Conservation (phyloP, 129 eudicot species). For the Lactuca saligna region DNA sequence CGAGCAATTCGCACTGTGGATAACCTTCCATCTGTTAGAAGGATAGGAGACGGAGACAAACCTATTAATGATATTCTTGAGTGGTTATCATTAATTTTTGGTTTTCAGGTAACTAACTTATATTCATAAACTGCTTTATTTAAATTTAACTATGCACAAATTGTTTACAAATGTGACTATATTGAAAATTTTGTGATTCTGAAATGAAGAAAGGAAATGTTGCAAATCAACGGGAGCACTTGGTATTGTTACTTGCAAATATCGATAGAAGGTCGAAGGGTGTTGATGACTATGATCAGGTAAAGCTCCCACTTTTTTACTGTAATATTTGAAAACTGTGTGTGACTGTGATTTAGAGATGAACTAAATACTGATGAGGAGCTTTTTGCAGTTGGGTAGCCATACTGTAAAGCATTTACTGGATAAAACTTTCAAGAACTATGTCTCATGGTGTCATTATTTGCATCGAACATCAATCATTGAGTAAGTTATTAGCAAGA, state of each 20-base stretch:
- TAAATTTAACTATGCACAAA: slow-evolving; percentile 3
- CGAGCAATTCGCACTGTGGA: slow-evolving; percentile 60
- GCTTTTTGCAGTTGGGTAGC: slow-evolving; percentile 59
- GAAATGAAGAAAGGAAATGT: slow-evolving; percentile 93
- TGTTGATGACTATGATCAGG: slow-evolving; percentile 54
- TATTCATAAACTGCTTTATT: slow-evolving; percentile 12
- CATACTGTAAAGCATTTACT: slow-evolving; percentile 54
- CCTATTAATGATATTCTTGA: slow-evolving; percentile 83
- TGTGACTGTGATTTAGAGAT: slow-evolving; percentile 3
- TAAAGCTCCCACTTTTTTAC: slow-evolving; percentile 31
- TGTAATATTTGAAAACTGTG: slow-evolving; percentile 8
- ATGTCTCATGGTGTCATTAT: slow-evolving; percentile 83
- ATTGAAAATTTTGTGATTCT: slow-evolving; percentile 13
- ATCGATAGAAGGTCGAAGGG: slow-evolving; percentile 74
- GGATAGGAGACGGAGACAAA: slow-evolving; percentile 64
- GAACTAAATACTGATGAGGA: slow-evolving; percentile 9
- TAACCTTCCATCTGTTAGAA: slow-evolving; percentile 62
- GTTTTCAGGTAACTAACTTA: slow-evolving; percentile 82
- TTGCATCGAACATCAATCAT: slow-evolving; percentile 66
- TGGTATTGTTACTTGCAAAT: slow-evolving; percentile 86
- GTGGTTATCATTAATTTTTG: slow-evolving; percentile 91
- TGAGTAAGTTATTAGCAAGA: slow-evolving; percentile 49
- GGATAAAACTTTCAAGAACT: slow-evolving; percentile 85
- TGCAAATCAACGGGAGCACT: slow-evolving; percentile 98
- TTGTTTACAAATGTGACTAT: slow-evolving; percentile 28